phyloP scores from a whole-genome alignment of 345 rosid species.

The Salix brachista region DNA sequence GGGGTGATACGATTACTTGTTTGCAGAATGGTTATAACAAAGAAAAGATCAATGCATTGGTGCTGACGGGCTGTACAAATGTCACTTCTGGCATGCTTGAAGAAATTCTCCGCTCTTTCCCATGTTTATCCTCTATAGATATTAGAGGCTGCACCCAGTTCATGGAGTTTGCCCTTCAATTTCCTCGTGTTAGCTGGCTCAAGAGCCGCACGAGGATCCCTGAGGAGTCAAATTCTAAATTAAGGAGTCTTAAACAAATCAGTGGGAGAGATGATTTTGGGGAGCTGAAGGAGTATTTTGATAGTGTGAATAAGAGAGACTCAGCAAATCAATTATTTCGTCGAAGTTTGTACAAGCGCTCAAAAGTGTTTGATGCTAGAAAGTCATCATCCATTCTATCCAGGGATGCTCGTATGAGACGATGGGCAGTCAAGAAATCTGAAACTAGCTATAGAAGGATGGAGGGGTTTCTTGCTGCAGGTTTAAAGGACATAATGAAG shows the following conservation, averaged over 20 bases:
- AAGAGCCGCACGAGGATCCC: conserved; percentile 31
- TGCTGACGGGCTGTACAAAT: conserved; percentile 74
- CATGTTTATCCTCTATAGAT: conserved; percentile 63
- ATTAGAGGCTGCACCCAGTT: conserved; percentile 88
- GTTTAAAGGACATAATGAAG: conserved; percentile 91
- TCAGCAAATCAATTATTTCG: conserved; percentile 80
- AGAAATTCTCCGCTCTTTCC: conserved; percentile 59
- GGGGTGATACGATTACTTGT: conserved; percentile 26
- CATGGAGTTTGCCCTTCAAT: conserved; percentile 50
- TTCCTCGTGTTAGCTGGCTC: conserved; percentile 63
- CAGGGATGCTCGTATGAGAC: conserved; percentile 95
- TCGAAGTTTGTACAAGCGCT: conserved; percentile 81
- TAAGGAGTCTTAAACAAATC: conserved; percentile 64
- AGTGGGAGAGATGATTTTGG: conserved; percentile 79
- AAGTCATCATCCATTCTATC: conserved; percentile 81
- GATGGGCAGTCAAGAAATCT: conserved; percentile 87
- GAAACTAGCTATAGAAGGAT: conserved; percentile 81
- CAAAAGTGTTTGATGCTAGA: conserved; percentile 93
- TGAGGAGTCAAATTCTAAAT: conserved; percentile 50
- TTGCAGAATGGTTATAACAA: conserved; percentile 79
- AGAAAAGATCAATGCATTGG: conserved; percentile 63
- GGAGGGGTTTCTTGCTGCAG: conserved; percentile 85
- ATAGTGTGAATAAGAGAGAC: conserved; percentile 88
- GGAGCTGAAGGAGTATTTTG: conserved; percentile 89
- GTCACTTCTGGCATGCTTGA: conserved; percentile 59